Base-by-base conservation (phyloP, 805 yeast species). In the Metschnikowia dekortorum region DNA sequence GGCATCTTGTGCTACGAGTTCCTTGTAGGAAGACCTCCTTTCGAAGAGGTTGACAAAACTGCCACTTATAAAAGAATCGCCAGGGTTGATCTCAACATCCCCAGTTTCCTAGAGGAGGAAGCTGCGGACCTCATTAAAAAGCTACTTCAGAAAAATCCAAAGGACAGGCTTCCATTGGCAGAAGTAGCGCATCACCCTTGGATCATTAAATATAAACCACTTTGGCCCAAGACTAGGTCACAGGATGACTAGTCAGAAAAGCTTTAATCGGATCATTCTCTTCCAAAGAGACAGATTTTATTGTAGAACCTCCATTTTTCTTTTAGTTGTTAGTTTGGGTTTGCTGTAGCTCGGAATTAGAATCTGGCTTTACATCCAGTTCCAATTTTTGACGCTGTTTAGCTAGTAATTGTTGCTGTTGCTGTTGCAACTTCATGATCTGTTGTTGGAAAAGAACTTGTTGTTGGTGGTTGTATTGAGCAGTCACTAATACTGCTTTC, bases 1-100 rank as follows among this genome's bases (percentile, higher is more conserved):
- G 99, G 99, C 0, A 83, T 92, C 2, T 66, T 92, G 35, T 78
- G 90, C 54, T 92, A 85, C 62, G 99, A 92, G 65, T 78, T 94
- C 46, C 68, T 92, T 1, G 90, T 86, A 4, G 98, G 97, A 0
- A 75, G 77, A 43, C 97, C 99, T 0, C 98, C 98, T 0, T 92
- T 92, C 65, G 97, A 90, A 64, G 96, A 88, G 57, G 76, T 75
- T 30, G 83, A 85, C 53, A 84, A 85, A 47, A 85, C 84, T 52
- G 79, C 84, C 14, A 94, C 98, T 0, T 89, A 87, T 64, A 82
- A 81, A 61, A 74, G 94, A 54, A 94, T 94, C 37, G 84, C 85
- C 8, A 80, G 78, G 52, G 89, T 88, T 4, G 96, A 88, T 61
- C 72, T 89, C 54, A 71, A 74, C 39, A 81, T 90, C 43, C 98